A percentile compares a stretch with the other conserved stretches of the same genome.
These are phyloP conservation scores for Sanghuangporus weigelae DNA, from an alignment of 1,284 basidiomycete species.

Conservation along the genomic window DNA sequence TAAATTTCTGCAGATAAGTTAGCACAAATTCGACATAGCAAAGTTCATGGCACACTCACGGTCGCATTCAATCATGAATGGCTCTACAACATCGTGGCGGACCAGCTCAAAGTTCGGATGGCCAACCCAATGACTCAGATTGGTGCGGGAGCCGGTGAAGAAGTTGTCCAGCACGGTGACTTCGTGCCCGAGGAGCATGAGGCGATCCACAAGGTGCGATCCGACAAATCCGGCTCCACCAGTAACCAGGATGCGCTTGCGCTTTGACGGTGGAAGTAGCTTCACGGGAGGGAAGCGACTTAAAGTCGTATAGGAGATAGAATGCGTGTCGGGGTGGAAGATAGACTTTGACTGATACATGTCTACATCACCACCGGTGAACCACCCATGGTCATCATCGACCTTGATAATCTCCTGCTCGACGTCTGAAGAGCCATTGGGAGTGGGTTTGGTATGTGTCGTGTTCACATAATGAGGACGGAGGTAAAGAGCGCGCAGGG, in stretches of 20 bases:
- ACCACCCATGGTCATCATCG: constrained; percentile 44
- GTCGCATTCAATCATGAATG: constrained; percentile 96
- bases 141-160: constrained; percentile 95
- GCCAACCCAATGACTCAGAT: constrained; percentile 90
- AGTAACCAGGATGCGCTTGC: constrained; percentile 90
- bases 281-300: constrained; percentile 89
- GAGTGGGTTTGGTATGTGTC: constrained; percentile 32
- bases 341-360: constrained; percentile 79
- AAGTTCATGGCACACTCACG: constrained; percentile 47
- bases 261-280: constrained; percentile 68
- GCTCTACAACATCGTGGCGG: constrained; percentile 93
- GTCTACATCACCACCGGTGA: constrained; percentile 44
- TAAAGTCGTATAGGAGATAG: constrained; percentile 88
- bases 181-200: constrained; percentile 97
- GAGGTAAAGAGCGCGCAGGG: constrained; percentile 81
- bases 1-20: constrained; percentile 73
- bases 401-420: constrained; percentile 30
- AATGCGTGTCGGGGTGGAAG: constrained; percentile 69
- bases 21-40: neutral
- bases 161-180: constrained; percentile 98
- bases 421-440: constrained; percentile 33
- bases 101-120: constrained; percentile 99
- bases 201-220: constrained; percentile 92
- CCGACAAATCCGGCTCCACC: constrained; percentile 98
- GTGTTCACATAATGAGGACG: constrained; percentile 70